Evolutionary conservation across 768 basidiomycete species (phyloP).

Genomic region (Fibroporia radiculosa): DNA sequence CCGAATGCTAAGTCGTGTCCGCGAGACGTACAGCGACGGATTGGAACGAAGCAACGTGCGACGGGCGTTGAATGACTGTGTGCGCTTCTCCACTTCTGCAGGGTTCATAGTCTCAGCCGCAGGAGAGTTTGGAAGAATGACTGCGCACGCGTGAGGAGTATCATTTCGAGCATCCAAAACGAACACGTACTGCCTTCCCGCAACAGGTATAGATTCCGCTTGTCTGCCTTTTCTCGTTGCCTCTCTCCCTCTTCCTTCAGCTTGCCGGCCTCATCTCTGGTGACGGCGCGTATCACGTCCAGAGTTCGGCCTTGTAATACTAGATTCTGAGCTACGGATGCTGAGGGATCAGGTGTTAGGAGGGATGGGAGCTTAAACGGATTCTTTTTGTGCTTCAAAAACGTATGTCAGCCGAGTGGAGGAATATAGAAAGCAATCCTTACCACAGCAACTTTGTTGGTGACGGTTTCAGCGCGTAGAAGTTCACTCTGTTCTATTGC

Average conservation of each 20-base stretch:
- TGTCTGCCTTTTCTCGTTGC: slow-evolving; percentile 82
- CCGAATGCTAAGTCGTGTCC: slow-evolving; percentile 88
- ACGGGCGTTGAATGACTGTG: slow-evolving; percentile 79
- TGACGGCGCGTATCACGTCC: slow-evolving; percentile 86
- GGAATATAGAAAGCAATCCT: slow-evolving; percentile 1
- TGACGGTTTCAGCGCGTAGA: slow-evolving; percentile 56
- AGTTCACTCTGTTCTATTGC: slow-evolving; percentile 76
- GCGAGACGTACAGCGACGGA: slow-evolving; percentile 90
- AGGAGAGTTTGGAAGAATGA: slow-evolving; percentile 83
- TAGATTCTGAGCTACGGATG: slow-evolving; percentile 69
- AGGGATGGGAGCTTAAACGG: slow-evolving; percentile 86
- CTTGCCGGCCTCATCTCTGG: slow-evolving; percentile 79
- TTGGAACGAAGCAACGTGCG: slow-evolving; percentile 79
- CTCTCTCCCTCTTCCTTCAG: slow-evolving; percentile 86
- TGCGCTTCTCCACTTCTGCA: slow-evolving; percentile 80
- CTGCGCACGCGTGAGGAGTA: slow-evolving; percentile 31
- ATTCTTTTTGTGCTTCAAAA: slow-evolving; percentile 56
- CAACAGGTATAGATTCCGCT: slow-evolving; percentile 91
- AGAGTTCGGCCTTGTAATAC: slow-evolving; percentile 91
- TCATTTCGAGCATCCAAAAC: neutral
- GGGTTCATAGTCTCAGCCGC: slow-evolving; percentile 63
- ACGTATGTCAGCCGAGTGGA: neutral
- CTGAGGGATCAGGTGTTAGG: slow-evolving; percentile 89
- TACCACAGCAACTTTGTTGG: slow-evolving; percentile 26
- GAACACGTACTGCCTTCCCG: slow-evolving; percentile 80